phyloP scores from a whole-genome alignment of 129 eudicot genomes.

The Glebionis coronaria region DNA sequence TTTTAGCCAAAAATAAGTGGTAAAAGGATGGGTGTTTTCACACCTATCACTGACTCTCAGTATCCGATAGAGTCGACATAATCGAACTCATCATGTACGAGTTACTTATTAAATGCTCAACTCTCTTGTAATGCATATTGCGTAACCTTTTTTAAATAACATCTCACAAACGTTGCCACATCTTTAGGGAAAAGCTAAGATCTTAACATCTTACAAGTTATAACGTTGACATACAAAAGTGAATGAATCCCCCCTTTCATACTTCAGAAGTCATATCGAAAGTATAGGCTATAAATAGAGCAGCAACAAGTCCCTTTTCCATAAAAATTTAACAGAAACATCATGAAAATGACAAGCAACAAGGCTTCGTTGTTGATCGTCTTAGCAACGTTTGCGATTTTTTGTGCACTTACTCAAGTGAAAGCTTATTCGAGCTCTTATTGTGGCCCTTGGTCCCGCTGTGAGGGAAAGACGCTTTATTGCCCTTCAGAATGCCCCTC shows the following conservation, averaged over 20 bases:
- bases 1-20: too few species aligned
- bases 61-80: too few species aligned
- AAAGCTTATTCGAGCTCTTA: constrained; percentile 28
- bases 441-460: constrained; percentile 23
- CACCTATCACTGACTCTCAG: too few species aligned
- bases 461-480: constrained; percentile 11
- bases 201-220: constrained; percentile 21
- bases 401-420: constrained; percentile 18
- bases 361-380: constrained; percentile 1
- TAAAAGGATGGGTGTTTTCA: too few species aligned
- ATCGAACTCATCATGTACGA: too few species aligned
- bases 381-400: constrained; percentile 24
- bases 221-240: constrained; percentile 11
- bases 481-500: constrained; percentile 44
- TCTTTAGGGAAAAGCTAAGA: constrained; percentile 26
- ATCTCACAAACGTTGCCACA: too few species aligned
- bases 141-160: too few species aligned
- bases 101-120: too few species aligned
- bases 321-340: constrained; percentile 1
- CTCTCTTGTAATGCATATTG: too few species aligned
- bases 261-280: constrained; percentile 6
- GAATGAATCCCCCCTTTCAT: neutral
- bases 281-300: constrained; percentile 16
- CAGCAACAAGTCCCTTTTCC: neutral
- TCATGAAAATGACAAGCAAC: constrained; percentile 14